These are phyloP conservation scores for Termitomyces sp. DNA, from an alignment of 768 basidiomycete species.

Conservation along the genomic window DNA sequence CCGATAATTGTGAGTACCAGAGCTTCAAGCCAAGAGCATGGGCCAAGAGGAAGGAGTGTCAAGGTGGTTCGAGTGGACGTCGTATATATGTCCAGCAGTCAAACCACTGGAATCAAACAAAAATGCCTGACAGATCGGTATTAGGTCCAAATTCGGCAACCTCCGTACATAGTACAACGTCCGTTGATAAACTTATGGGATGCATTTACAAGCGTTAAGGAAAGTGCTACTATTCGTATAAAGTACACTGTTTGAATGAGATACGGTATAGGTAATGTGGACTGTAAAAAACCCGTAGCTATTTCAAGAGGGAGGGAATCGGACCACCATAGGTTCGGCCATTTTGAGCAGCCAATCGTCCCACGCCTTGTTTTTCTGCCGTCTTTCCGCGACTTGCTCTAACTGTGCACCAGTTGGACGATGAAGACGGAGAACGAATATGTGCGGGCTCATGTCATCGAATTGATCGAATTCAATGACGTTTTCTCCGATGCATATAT, in stretches of 20 bases:
- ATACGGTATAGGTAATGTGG: background rate
- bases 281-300: background rate
- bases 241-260: background rate
- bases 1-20: background rate
- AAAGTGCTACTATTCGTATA: background rate
- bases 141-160: background rate
- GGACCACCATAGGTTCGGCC: constrained; percentile 26
- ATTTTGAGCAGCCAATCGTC: constrained; percentile 31
- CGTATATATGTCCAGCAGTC: background rate
- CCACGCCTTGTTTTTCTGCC: constrained; percentile 34
- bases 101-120: background rate
- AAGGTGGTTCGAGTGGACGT: background rate
- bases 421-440: constrained; percentile 44
- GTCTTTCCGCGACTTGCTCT: constrained; percentile 22
- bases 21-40: background rate
- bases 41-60: background rate
- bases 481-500: constrained; percentile 36
- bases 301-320: background rate
- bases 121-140: background rate
- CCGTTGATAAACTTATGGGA: no score
- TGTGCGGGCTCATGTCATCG: constrained; percentile 37
- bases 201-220: background rate
- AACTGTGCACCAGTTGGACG: constrained; percentile 43
- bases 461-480: constrained; percentile 36
- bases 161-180: background rate